These are phyloP conservation scores for Ulota crispa DNA, from an alignment of 225 moss, liverwort and hornwort genomes.

Conservation along the genomic window DNA sequence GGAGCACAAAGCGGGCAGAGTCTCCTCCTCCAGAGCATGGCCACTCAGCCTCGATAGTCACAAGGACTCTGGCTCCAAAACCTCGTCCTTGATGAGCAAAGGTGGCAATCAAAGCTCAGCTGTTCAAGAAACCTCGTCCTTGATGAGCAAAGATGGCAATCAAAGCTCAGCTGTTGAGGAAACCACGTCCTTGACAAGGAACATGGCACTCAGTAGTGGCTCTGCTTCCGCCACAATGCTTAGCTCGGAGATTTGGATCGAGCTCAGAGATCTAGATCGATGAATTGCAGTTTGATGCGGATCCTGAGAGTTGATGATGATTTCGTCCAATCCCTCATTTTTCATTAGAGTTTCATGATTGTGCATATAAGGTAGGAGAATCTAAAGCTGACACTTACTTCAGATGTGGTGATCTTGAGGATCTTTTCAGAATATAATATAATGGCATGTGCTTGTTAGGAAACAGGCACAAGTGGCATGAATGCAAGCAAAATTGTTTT, in stretches of 20 bases:
- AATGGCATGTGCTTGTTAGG: too few relatives aligned
- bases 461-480: too few relatives aligned
- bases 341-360: background rate
- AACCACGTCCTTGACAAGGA: background rate
- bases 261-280: background rate
- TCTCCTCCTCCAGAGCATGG: background rate
- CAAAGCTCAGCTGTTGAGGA: background rate
- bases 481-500: too few relatives aligned
- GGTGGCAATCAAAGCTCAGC: background rate
- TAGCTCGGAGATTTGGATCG: background rate
- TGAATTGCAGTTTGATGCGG: background rate
- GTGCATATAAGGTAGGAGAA: too few relatives aligned
- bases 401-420: too few relatives aligned
- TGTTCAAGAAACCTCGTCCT: background rate
- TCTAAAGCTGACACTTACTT: too few relatives aligned
- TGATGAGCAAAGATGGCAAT: background rate
- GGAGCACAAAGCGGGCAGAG: background rate
- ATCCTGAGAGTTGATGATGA: background rate
- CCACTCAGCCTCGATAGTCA: background rate
- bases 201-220: too few relatives aligned
- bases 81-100: background rate
- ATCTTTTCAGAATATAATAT: too few relatives aligned
- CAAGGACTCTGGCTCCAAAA: background rate
- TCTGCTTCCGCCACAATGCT: background rate
- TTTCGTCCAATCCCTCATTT: background rate